Base-by-base conservation (phyloP, 345 rosid genomes). In the Syzygium aqueum region DNA sequence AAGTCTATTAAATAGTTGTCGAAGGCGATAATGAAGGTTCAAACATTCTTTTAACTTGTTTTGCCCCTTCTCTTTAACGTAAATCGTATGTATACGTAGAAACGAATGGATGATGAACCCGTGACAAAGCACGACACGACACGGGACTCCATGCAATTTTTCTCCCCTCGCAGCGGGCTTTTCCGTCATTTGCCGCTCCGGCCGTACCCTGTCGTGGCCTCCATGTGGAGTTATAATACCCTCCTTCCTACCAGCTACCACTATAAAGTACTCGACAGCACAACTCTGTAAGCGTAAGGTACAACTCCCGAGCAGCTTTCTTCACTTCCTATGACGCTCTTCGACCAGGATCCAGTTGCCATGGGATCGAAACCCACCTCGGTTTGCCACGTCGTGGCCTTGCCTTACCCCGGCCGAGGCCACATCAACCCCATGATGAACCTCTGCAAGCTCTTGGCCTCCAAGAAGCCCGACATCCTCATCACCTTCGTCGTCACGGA, bases 321-420 rank as follows among this genome's bases (percentile, higher is more conserved):
- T 84, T 52, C 85, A 0, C 23, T 13, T 8, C 54, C 11, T 54
- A 23, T 17, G 25, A 17, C 50, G 49, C 56, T 73, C 80, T 33
- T 73, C 49, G 27, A n/a, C 54, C 56, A 12, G 53, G 54, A 19
- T 49, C 30, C 56, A 14, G 51, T 51, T 14, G 54, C 51, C 37
- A 51, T 15, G 49, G 53, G 57, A 19, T 14, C 50, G 67, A 51
- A 19, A 23, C 43, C 37, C 53, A 56, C 53, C 46, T 17, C 43
- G 28, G 90, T 37, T 37, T 73, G 80, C 67, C 97, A 93, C 83
- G 84, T 94, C 52, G 94, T 95, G 37, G 95, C 94, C 14, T 52
- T 95, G 90, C 95, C 98, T 22, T 94, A 87, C 86, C 98, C 95
- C 0, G 97, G 96, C 7, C 57, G 97, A 89, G 97, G 97, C 90